Evolutionary conservation across 2,329 filamentous ascomycete species (phyloP).

Genomic region (Verticillium nonalfalfae): DNA sequence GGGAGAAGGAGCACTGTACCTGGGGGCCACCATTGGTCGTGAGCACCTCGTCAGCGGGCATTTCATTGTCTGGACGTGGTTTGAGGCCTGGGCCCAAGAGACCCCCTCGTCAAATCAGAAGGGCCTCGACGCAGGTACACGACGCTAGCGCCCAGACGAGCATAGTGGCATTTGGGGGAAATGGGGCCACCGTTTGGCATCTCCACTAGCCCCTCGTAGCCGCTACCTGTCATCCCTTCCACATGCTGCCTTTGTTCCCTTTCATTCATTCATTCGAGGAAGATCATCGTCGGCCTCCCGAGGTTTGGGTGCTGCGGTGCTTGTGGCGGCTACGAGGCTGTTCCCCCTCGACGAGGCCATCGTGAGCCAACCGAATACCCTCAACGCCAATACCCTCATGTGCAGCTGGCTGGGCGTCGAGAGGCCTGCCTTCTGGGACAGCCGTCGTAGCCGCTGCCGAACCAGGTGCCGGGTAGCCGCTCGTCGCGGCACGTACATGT

Average conservation of each 20-base stretch:
- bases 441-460: neutral
- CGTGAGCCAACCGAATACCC: neutral
- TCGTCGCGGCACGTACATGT: neutral
- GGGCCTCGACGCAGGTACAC: conserved; percentile 1
- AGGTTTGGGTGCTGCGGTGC: neutral
- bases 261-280: neutral
- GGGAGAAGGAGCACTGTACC: neutral
- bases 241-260: no score
- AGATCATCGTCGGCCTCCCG: neutral
- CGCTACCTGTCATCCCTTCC: neutral
- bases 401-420: neutral
- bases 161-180: neutral
- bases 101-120: neutral
- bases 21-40: neutral
- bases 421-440: neutral
- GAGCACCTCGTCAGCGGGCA: neutral
- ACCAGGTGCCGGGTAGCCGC: neutral
- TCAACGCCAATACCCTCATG: neutral
- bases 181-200: neutral
- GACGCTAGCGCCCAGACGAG: neutral
- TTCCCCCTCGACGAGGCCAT: neutral
- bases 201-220: neutral
- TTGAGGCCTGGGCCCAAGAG: neutral
- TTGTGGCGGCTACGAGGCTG: neutral
- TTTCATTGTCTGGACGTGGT: neutral